Conservation (phyloP, 176 grass and related monocot species). For the Pontederia crassipes region DNA sequence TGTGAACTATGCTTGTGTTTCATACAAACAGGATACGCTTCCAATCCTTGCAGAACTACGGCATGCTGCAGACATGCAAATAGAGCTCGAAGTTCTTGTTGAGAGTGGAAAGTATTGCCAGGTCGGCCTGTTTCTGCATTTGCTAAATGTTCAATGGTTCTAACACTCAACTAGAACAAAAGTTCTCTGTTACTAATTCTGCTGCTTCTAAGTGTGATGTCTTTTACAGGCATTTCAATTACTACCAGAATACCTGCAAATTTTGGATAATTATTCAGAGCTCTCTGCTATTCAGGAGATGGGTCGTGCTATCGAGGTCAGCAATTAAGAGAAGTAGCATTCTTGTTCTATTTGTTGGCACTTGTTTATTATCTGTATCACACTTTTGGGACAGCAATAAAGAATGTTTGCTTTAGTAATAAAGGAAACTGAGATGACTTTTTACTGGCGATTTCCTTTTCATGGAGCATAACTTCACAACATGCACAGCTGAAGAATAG, state of each 20-base stretch:
- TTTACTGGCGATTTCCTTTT: too few species aligned
- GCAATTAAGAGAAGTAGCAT: neutral
- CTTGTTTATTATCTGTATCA: too few species aligned
- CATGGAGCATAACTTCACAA: too few species aligned
- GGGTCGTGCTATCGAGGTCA: conserved; percentile 79
- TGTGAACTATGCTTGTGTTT: neutral
- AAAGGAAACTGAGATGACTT: too few species aligned
- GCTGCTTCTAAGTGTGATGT: conserved; percentile 17
- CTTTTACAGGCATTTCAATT: conserved; percentile 84
- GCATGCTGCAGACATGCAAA: conserved; percentile 76
- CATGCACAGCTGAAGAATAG: too few species aligned
- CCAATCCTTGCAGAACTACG: conserved; percentile 88
- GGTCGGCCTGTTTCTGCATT: conserved; percentile 31
- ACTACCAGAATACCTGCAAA: conserved; percentile 94
- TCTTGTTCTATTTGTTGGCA: conserved; percentile 8
- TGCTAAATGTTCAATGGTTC: neutral
- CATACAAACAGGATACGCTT: conserved; percentile 66
- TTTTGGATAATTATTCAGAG: conserved; percentile 95
- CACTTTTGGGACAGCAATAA: too few species aligned
- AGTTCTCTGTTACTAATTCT: neutral
- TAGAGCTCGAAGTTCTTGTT: conserved; percentile 88
- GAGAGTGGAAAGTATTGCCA: conserved; percentile 87
- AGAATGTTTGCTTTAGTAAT: too few species aligned
- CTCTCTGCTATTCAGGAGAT: conserved; percentile 87
- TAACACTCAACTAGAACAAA: neutral